Evolutionary conservation across 371 early-diverging fungal species (phyloP).

Genomic region (Mortierella sp.): DNA sequence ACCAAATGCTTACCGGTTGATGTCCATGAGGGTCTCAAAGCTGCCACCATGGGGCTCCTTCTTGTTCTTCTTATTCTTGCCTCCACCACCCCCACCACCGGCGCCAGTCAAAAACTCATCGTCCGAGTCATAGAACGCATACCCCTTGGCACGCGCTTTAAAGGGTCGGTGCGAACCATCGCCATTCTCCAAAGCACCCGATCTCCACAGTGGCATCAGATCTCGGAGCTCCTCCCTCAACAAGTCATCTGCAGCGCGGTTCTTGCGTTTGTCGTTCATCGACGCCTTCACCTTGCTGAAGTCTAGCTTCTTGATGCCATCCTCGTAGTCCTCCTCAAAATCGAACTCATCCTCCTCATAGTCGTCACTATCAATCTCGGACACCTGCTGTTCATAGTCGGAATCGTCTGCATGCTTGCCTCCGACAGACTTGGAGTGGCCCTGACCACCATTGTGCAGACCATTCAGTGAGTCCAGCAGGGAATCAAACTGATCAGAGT

Average conservation of each 20-base stretch:
- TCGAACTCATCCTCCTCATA: constrained; percentile 45
- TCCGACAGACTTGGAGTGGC: constrained; percentile 31
- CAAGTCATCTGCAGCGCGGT: constrained; percentile 39
- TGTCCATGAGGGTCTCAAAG: constrained; percentile 35
- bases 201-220: constrained; percentile 47
- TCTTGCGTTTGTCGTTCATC: constrained; percentile 38
- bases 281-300: constrained; percentile 25
- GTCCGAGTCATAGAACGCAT: constrained; percentile 40
- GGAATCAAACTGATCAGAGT: constrained; percentile 27
- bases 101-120: constrained; percentile 31
- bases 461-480: constrained; percentile 38
- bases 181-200: constrained; percentile 42
- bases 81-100: constrained; percentile 18
- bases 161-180: constrained; percentile 29
- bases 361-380: constrained; percentile 26
- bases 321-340: constrained; percentile 48
- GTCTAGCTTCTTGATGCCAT: constrained; percentile 38
- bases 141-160: constrained; percentile 46
- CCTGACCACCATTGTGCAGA: constrained; percentile 22
- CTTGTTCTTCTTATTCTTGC: constrained; percentile 43
- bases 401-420: constrained; percentile 21
- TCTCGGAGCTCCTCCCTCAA: constrained; percentile 36
- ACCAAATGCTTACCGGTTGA: constrained; percentile 35
- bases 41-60: constrained; percentile 48
- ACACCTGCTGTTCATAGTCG: constrained; percentile 42